A percentile compares a stretch with the other conserved stretches of the same genome.
Evolutionary conservation across 345 rosid species (phyloP).

Genomic region (Syzygium aromaticum): DNA sequence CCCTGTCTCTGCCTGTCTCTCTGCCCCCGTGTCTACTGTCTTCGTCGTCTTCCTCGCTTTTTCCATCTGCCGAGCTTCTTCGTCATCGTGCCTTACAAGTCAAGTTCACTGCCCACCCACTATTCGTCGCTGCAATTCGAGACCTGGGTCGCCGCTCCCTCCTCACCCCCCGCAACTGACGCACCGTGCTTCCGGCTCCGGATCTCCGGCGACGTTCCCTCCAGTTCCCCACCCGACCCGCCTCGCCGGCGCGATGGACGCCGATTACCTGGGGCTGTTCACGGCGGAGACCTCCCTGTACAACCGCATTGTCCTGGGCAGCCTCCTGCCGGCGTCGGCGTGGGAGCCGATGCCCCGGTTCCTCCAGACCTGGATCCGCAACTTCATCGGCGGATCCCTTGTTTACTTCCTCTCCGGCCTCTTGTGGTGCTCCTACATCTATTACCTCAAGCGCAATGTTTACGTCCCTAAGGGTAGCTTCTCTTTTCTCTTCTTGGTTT

Average conservation of each 20-base stretch:
- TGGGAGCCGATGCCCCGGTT: constrained; percentile 67
- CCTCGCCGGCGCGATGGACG: constrained; percentile 12
- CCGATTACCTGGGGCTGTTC: constrained; percentile 33
- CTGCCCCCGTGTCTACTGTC: neutral
- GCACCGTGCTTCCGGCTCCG: neutral
- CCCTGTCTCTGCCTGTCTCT: neutral
- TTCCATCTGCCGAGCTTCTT: neutral
- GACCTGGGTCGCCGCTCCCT: neutral
- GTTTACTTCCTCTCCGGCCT: constrained; percentile 73
- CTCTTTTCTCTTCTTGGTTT: neutral
- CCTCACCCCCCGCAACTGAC: neutral
- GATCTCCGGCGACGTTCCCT: neutral
- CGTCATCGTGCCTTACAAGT: neutral
- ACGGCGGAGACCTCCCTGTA: constrained; percentile 46
- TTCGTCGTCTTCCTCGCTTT: neutral
- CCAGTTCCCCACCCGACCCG: neutral
- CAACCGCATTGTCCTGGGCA: constrained; percentile 60
- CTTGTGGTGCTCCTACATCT: constrained; percentile 90
- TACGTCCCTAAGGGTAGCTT: constrained; percentile 63
- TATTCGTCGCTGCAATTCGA: neutral
- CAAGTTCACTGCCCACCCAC: neutral
- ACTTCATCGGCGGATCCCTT: constrained; percentile 64
- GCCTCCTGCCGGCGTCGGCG: constrained; percentile 40
- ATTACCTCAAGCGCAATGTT: constrained; percentile 70
- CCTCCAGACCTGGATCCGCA: constrained; percentile 86